Evolutionary conservation across 148 eudicot species (phyloP), one percentile per base, ranked within the genome.

Genomic region (Diospyros kaki): DNA sequence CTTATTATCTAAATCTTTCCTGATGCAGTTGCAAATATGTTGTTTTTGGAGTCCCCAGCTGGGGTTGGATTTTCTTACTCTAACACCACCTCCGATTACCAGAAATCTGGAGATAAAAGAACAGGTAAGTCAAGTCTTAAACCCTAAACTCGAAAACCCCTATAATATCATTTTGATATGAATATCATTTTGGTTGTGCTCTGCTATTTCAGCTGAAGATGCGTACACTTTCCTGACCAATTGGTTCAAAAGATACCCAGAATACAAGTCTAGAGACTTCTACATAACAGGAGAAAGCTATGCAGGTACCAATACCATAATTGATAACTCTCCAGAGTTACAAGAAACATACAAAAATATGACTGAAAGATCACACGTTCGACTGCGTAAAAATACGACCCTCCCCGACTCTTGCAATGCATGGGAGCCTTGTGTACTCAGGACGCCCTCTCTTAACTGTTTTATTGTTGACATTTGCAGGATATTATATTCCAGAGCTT

Each of bases 11-110:
- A 42, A 50, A 48, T 46, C 7, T 67, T 56, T 2, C 38, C 1
- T n/a, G 15, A 17, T 77, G 76, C 78, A 84, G 87, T 51, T 62
- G 87, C 84, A 45, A 84, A 84, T 58, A 44, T 85, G 10, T 58
- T 80, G 18, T 83, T 80, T 50, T 64, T 82, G 73, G 81, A 77
- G 66, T 79, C 82, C 5, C 82, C 84, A 3, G 84, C 84, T 41
- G 88, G 88, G 43, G 83, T 82, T 82, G 85, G 88, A 68, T 85
- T 85, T 71, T 85, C 85, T 9, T 82, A 82, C 80, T 83, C 86
- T 6, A 85, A 85, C 62, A 80, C 75, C 39, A 15, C 84, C 40
- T 77, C 84, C 10, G 84, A 83, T 64, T 83, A 86, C 38, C 13
- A 14, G 13, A n/a, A 6, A 38, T 71, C 73, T 5, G 84, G 82